Percentiles rank a stretch among this genome's conserved stretches.
Evolutionary conservation across 1,284 basidiomycete species (phyloP).

Genomic region (Ustilago loliicola): DNA sequence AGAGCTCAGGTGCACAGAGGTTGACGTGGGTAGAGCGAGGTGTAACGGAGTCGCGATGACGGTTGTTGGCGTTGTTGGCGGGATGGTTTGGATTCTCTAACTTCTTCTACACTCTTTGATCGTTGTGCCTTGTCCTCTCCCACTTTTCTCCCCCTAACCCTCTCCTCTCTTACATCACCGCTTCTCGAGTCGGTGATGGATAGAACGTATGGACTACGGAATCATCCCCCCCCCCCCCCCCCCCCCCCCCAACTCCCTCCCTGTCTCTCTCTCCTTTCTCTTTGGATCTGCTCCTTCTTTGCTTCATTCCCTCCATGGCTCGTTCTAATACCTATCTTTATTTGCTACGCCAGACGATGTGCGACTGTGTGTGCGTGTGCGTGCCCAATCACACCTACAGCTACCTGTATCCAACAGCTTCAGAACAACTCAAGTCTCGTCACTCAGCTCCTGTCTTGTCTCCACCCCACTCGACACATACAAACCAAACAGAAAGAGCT

Average conservation of each 20-base stretch:
- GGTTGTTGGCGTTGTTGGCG: conserved; percentile 14
- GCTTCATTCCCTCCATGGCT: background rate
- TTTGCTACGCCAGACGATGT: background rate
- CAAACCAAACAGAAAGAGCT: no score
- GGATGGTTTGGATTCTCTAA: conserved; percentile 18
- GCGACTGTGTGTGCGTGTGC: no score
- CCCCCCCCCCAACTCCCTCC: background rate
- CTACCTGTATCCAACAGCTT: no score
- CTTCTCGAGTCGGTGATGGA: no score
- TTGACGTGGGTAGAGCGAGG: background rate
- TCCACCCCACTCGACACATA: no score
- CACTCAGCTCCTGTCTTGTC: no score
- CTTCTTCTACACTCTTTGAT: background rate
- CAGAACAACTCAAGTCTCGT: no score
- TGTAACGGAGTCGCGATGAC: background rate
- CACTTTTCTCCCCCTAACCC: no score
- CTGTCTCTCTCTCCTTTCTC: background rate
- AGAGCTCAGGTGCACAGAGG: background rate
- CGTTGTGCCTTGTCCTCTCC: background rate
- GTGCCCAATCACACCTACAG: no score
- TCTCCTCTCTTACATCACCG: background rate
- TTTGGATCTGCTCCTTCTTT: background rate
- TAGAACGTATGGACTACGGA: no score
- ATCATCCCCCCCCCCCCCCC: no score
- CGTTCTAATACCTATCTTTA: background rate